Conservation (phyloP, 2,329 filamentous ascomycete genomes). For the Colletotrichum sp. region DNA sequence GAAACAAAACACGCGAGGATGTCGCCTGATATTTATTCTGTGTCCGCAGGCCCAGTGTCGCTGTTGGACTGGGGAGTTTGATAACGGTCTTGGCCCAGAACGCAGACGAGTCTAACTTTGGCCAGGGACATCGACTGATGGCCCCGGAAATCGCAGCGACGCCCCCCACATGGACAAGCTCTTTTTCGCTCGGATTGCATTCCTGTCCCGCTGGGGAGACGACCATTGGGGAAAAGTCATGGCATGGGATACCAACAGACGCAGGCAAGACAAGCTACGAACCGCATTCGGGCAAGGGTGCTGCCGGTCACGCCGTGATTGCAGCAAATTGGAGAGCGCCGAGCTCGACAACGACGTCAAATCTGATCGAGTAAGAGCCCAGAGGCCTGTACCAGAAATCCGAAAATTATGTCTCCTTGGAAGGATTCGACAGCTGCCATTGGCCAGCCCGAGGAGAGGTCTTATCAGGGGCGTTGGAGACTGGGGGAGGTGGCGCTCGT, state of each 20-base stretch:
- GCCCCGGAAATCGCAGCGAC: constrained; percentile 7
- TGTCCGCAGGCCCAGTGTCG: not conserved
- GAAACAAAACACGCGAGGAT: not conserved
- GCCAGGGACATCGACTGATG: not conserved
- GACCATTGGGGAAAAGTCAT: not conserved
- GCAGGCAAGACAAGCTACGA: constrained; percentile 3
- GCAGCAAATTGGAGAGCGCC: not conserved
- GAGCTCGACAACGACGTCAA: constrained; percentile 3
- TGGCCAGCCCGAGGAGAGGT: not conserved
- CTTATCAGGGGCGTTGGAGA: constrained; percentile 7
- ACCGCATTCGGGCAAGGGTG: constrained; percentile 4
- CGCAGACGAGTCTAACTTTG: not conserved
- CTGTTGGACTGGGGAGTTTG: not conserved
- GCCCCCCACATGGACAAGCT: constrained; percentile 13
- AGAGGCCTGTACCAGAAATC: not conserved
- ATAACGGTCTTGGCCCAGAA: not conserved
- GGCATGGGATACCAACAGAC: not conserved
- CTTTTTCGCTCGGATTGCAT: not conserved
- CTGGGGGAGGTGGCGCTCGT: not conserved
- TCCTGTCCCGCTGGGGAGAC: not conserved
- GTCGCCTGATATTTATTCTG: constrained; percentile 15
- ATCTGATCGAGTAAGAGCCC: constrained; percentile 20
- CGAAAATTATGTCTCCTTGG: not conserved
- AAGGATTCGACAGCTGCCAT: not conserved
- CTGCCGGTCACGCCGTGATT: constrained; percentile 19